Percentiles rank a stretch among this genome's conserved stretches.
Evolutionary conservation across 2,329 filamentous ascomycete species (phyloP).

Genomic region (Metarhizium album): DNA sequence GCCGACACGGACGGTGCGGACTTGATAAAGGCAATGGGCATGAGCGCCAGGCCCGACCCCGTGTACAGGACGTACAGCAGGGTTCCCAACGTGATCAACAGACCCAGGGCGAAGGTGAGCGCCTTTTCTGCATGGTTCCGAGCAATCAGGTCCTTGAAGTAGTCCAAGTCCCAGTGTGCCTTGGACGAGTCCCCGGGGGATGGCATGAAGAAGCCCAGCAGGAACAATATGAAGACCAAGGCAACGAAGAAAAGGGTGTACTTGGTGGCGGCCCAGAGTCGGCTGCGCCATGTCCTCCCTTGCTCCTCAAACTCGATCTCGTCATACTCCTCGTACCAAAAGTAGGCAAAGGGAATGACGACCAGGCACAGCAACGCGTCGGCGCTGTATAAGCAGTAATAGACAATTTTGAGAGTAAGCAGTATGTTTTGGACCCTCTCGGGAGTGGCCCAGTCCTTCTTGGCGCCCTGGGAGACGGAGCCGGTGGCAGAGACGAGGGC

Average conservation of each 20-base stretch:
- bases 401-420: conserved; percentile 73
- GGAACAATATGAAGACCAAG: conserved; percentile 71
- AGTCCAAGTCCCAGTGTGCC: conserved; percentile 72
- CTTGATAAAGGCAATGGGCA: conserved; percentile 87
- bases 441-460: conserved; percentile 92
- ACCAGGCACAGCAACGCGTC: conserved; percentile 84
- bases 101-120: conserved; percentile 76
- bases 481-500: conserved; percentile 87
- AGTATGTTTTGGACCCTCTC: conserved; percentile 68
- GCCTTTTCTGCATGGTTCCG: conserved; percentile 83
- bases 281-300: conserved; percentile 56
- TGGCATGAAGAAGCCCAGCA: conserved; percentile 90
- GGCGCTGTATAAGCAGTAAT: conserved; percentile 85
- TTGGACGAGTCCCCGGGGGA: conserved; percentile 57
- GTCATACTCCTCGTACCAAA: conserved; percentile 96
- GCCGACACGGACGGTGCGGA: conserved; percentile 78
- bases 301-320: conserved; percentile 81
- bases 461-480: conserved; percentile 61
- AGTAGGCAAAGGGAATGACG: conserved; percentile 91
- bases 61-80: conserved; percentile 84
- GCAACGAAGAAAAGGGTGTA: conserved; percentile 81
- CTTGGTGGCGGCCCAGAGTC: conserved; percentile 76
- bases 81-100: conserved; percentile 81
- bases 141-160: conserved; percentile 73
- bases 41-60: conserved; percentile 73